A percentile compares a stretch with the other conserved stretches of the same genome.
Evolutionary conservation across 1,284 basidiomycete genomes (phyloP).

Genomic region (Pseudozyma thailandica): DNA sequence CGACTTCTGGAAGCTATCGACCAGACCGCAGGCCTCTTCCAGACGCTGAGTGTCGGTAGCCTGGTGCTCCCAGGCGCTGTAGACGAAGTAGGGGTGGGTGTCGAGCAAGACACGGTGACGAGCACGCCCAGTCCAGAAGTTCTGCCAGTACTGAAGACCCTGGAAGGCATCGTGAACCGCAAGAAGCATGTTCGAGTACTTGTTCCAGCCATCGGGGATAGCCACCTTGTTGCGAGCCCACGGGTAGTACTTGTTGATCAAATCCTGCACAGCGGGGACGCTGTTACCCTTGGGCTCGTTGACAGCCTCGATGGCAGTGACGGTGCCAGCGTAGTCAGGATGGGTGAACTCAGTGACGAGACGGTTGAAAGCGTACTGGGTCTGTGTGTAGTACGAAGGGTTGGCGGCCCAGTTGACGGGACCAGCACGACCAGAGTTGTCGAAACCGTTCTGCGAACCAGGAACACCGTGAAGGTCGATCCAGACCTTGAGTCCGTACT

Average conservation of each 20-base stretch:
- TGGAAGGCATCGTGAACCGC: slow-evolving; percentile 89
- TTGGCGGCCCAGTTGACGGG: slow-evolving; percentile 79
- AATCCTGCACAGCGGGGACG: slow-evolving; percentile 25
- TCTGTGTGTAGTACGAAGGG: slow-evolving; percentile 77
- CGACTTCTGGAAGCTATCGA: slow-evolving; percentile 29
- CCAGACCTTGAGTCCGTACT: slow-evolving; percentile 82
- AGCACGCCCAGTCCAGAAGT: slow-evolving; percentile 62
- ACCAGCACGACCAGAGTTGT: slow-evolving; percentile 76
- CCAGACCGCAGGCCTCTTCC: slow-evolving; percentile 46
- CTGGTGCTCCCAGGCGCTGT: slow-evolving; percentile 45
- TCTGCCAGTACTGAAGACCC: slow-evolving; percentile 74
- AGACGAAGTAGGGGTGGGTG: slow-evolving; percentile 62
- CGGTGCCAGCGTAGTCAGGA: slow-evolving; percentile 47
- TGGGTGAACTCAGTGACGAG: slow-evolving; percentile 63
- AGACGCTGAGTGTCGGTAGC: slow-evolving; percentile 50
- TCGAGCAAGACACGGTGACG: slow-evolving; percentile 56
- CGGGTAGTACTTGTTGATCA: slow-evolving; percentile 51
- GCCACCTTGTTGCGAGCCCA: slow-evolving; percentile 59
- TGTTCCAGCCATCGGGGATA: slow-evolving; percentile 38
- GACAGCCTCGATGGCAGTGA: slow-evolving; percentile 61
- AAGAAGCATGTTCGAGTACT: slow-evolving; percentile 53
- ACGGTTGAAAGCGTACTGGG: slow-evolving; percentile 76
- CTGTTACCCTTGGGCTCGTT: slow-evolving; percentile 63
- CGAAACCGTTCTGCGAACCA: slow-evolving; percentile 69
- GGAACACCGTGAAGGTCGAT: slow-evolving; percentile 75